Base-by-base conservation (phyloP, 805 yeast genomes). In the Barnettozyma botsteinii region DNA sequence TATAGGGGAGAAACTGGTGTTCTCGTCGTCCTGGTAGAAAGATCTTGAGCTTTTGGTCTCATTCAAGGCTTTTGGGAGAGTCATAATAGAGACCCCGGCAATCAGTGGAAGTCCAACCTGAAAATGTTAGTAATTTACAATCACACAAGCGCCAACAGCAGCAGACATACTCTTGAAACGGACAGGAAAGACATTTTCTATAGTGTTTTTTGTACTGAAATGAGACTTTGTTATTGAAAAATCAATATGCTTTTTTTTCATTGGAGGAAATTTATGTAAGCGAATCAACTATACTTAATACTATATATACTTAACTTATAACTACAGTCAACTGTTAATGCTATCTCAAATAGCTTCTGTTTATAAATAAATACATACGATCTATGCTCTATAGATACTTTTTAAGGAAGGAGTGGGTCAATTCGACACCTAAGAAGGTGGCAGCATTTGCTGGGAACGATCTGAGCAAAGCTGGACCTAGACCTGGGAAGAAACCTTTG, bases 381-480 rank as follows among this genome's bases (percentile, higher is more conserved):
- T 11, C 17, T 5, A 31, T 9, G 13, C 21, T 28, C 39, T 36
- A 64, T 38, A 44, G 31, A 30, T 50, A 52, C 26, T 62, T 59
- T 42, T 61, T 62, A 42, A 65, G 64, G 44, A 64, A 49, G 17
- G 60, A 56, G 43, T 64, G 70, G 6, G 95, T 85, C 42, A 89
- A 56, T 61, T 91, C 98, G 23, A 91, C 98, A 34, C 98, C 98
- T 26, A 87, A 74, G 67, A 91, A 91, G 3, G 98, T 89, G 8
- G 98, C 98, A n/a, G 98, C 98, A 63, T 93, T 91, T 18, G 98
- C 98, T 4, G 98, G 98, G 82, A 93, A 91, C 30, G 95, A 81
- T 62, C 98, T 76, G 20, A 87, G 77, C 56, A 91, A 67, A 3
- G 98, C 98, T 6, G 98, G 97, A 0, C 96, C 97, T 19, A 91